Evolutionary conservation across 2,329 filamentous ascomycete genomes (phyloP).

Genomic region (Diaporthe destruens): DNA sequence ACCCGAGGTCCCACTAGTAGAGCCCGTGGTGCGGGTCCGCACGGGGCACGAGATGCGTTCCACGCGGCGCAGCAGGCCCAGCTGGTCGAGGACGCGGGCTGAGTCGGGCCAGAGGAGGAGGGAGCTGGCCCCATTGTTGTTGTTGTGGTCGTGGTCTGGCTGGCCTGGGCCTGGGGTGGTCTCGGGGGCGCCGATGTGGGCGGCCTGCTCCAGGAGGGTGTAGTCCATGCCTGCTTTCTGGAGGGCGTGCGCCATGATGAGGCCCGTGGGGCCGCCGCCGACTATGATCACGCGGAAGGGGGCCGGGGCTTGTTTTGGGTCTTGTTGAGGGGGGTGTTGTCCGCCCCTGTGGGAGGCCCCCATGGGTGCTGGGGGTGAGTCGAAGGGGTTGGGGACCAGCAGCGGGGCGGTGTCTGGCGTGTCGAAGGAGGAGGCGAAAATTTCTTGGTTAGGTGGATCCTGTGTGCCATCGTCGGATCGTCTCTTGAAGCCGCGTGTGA

Average conservation of each 20-base stretch:
- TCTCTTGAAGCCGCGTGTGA: neutral
- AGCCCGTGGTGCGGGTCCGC: neutral
- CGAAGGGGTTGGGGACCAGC: neutral
- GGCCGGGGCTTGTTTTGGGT: too few relatives aligned
- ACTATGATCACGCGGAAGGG: conserved; percentile 46
- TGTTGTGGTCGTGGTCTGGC: too few relatives aligned
- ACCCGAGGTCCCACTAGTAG: too few relatives aligned
- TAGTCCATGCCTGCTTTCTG: conserved; percentile 47
- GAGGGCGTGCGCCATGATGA: conserved; percentile 48
- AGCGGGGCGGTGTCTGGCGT: neutral
- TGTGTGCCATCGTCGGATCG: neutral
- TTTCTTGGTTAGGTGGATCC: neutral
- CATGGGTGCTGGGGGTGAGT: neutral
- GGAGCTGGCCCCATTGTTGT: conserved; percentile 40
- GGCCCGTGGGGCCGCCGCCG: conserved; percentile 48
- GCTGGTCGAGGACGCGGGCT: conserved; percentile 46
- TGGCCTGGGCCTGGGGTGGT: conserved; percentile 37
- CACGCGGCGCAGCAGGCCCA: conserved; percentile 44
- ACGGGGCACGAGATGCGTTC: conserved; percentile 23
- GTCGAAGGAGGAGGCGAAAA: neutral
- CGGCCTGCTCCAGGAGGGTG: conserved; percentile 47
- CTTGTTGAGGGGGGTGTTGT: neutral
- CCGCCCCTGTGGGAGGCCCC: too few relatives aligned
- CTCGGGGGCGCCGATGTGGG: neutral
- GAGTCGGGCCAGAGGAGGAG: conserved; percentile 45